phyloP scores from a whole-genome alignment of 1,284 basidiomycete species.

The Moesziomyces aphidis region DNA sequence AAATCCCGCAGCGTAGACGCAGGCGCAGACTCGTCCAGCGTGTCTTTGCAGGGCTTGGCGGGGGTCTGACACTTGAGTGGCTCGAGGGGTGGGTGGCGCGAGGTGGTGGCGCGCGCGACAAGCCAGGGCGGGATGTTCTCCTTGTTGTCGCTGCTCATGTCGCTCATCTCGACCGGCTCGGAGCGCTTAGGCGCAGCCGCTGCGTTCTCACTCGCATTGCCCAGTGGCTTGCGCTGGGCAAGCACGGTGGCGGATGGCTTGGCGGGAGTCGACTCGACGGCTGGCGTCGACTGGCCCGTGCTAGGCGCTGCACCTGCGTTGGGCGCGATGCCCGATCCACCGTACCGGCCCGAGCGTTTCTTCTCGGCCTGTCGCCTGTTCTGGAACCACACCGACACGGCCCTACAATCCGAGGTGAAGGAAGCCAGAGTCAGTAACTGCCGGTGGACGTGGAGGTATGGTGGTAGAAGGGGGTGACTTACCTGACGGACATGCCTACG shows the following conservation, averaged over 20 bases:
- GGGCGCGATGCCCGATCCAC: constrained; percentile 36
- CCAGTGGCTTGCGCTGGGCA: constrained; percentile 30
- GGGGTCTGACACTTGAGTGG: constrained; percentile 29
- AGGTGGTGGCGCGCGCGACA: constrained; percentile 1
- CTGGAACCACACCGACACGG: constrained; percentile 66
- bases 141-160: constrained; percentile 44
- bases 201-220: constrained; percentile 23
- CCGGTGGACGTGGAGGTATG: background rate
- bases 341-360: constrained; percentile 62
- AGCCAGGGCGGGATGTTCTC: constrained; percentile 53
- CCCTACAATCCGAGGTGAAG: constrained; percentile 7
- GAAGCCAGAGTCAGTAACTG: constrained; percentile 6
- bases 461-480: constrained; percentile 18
- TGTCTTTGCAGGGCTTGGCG: constrained; percentile 3
- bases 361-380: constrained; percentile 65
- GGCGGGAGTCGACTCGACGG: constrained; percentile 2
- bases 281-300: constrained; percentile 4
- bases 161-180: constrained; percentile 21
- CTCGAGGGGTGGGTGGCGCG: constrained; percentile 14
- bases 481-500: constrained; percentile 61
- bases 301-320: background rate
- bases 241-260: constrained; percentile 3
- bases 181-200: constrained; percentile 8
- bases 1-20: constrained; percentile 18
- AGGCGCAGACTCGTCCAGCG: constrained; percentile 3